Percentiles rank a stretch among this genome's conserved stretches.
Evolutionary conservation across 2,329 filamentous ascomycete genomes (phyloP).

Genomic region (Bisporella sp.): DNA sequence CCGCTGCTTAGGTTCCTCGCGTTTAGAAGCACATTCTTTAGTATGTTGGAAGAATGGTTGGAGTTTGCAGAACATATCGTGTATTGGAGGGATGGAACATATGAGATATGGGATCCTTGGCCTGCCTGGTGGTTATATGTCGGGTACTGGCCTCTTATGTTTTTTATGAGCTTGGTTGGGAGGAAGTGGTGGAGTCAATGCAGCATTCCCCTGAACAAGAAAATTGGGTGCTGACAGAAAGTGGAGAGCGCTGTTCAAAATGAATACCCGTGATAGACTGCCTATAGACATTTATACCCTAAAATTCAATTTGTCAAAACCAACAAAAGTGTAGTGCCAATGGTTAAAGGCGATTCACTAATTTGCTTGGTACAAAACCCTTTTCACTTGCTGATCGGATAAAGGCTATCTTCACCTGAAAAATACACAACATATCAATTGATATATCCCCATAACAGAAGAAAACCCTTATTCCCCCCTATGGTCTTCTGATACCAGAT

Average conservation of each 20-base stretch:
- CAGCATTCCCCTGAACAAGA: conserved; percentile 41
- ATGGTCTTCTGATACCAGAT: too few species aligned
- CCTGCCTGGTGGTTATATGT: conserved; percentile 52
- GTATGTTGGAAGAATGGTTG: conserved; percentile 17
- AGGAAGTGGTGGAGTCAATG: conserved; percentile 54
- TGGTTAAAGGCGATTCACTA: too few species aligned
- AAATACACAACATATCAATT: too few species aligned
- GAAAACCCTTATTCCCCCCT: too few species aligned
- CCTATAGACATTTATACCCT: too few species aligned
- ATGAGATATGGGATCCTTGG: conserved; percentile 46
- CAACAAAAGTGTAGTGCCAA: too few species aligned
- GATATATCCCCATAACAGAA: too few species aligned
- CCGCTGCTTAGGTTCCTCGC: conserved; percentile 33
- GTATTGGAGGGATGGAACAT: conserved; percentile 48
- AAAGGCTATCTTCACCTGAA: too few species aligned
- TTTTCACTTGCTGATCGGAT: too few species aligned
- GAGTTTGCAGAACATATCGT: conserved; percentile 33
- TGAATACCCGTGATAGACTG: too few species aligned
- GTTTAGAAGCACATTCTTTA: conserved; percentile 14
- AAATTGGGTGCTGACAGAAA: conserved; percentile 33
- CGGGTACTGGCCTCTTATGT: conserved; percentile 46
- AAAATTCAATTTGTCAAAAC: too few species aligned
- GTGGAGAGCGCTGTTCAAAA: conserved; percentile 17
- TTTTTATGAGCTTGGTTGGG: conserved; percentile 36
- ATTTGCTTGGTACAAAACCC: too few species aligned